Percentiles rank a stretch among this genome's conserved stretches.
Conservation (phyloP, 129 eudicot genomes). For the Cynara cardunculus region DNA sequence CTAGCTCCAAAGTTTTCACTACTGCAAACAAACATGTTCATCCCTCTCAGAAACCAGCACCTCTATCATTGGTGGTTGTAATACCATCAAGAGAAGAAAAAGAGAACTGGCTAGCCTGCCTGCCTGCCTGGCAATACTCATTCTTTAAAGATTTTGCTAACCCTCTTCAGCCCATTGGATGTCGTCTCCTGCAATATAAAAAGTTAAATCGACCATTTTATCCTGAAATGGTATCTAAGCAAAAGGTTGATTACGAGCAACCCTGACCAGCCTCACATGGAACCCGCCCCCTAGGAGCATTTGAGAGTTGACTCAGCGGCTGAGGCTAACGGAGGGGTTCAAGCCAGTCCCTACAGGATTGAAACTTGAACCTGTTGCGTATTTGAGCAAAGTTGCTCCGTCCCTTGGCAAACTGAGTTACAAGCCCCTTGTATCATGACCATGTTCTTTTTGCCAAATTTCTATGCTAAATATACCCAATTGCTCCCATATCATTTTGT, state of each 20-base stretch:
- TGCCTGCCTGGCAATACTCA: not conserved
- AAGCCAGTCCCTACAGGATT: too few relatives aligned
- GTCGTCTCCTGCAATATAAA: constrained; percentile 68
- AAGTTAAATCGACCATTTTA: not conserved
- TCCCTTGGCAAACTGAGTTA: too few relatives aligned
- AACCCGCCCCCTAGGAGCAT: too few relatives aligned
- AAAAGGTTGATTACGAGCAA: not conserved
- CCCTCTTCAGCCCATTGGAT: constrained; percentile 54
- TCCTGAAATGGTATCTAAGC: not conserved
- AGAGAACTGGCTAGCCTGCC: constrained; percentile 31
- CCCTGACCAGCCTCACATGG: too few relatives aligned
- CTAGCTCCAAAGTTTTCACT: constrained; percentile 1
- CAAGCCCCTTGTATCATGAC: too few relatives aligned
- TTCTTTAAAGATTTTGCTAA: constrained; percentile 1
- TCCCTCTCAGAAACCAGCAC: constrained; percentile 18
- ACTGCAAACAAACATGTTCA: constrained; percentile 13
- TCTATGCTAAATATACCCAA: too few relatives aligned
- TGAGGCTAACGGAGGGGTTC: too few relatives aligned
- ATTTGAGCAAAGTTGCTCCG: too few relatives aligned
- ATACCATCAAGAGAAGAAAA: constrained; percentile 20
- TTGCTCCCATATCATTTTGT: too few relatives aligned
- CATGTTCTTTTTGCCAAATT: too few relatives aligned
- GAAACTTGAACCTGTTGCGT: too few relatives aligned
- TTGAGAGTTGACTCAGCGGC: too few relatives aligned
- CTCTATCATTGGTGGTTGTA: constrained; percentile 12